A percentile compares a stretch with the other conserved stretches of the same genome.
Conservation (phyloP, 768 basidiomycete genomes). For the Leccinum arenicola region DNA sequence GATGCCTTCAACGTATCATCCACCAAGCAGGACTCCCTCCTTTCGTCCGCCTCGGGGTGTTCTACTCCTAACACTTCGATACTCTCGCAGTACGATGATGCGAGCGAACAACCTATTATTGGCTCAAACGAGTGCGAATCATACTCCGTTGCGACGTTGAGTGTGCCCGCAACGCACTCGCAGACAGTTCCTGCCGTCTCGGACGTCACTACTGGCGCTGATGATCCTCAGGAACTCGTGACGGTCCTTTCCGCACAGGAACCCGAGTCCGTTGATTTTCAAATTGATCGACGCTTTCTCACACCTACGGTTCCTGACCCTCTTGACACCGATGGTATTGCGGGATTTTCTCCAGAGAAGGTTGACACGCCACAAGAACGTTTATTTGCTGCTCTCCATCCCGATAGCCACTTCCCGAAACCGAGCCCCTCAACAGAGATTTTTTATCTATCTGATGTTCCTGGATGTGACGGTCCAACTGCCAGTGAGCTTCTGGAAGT, state of each 20-base stretch:
- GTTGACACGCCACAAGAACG: background rate
- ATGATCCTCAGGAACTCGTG: background rate
- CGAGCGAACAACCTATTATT: slow-evolving; percentile 1
- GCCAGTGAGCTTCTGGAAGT: background rate
- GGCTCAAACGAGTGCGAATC: background rate
- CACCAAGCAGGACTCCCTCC: slow-evolving; percentile 16
- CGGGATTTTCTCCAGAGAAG: background rate
- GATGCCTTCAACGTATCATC: slow-evolving; percentile 17
- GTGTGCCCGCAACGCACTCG: background rate
- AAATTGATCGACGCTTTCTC: background rate
- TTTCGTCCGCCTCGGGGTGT: slow-evolving; percentile 16
- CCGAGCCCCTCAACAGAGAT: background rate
- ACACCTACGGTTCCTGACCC: background rate
- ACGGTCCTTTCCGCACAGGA: background rate
- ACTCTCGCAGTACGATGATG: slow-evolving; percentile 19
- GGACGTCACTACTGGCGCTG: background rate
- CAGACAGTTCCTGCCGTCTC: background rate
- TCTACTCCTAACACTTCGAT: slow-evolving; percentile 27
- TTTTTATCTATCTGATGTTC: background rate
- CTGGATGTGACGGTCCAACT: background rate
- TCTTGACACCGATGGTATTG: background rate
- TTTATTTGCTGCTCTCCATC: background rate
- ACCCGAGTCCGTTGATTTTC: background rate
- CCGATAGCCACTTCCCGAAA: background rate
- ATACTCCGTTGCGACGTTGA: background rate